Evolutionary conservation across 148 eudicot species (phyloP), one percentile per base, ranked within the genome.

Genomic region (Rhododendron vialii): DNA sequence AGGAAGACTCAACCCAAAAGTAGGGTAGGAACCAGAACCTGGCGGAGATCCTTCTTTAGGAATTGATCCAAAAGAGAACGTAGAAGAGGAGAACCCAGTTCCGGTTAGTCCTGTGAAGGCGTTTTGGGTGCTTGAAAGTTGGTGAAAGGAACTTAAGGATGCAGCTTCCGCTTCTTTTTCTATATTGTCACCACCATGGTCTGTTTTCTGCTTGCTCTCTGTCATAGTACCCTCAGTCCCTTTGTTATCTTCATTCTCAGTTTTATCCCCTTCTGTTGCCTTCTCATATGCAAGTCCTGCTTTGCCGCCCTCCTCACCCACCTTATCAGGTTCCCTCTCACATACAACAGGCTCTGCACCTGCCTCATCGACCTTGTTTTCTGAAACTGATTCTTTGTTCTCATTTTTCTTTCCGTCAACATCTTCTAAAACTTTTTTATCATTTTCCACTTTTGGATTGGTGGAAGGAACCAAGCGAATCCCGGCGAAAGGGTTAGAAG

Each of bases 71-170:
- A 97, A 97, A 59, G 96, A 93, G 82, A 94, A 97, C 28, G 93
- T n/a, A 43, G 98, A 91, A 80, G 89, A 86, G 45, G 99, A 92
- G 85, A 95, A 97, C 4, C 98, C 99, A 26, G 95, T 87, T 85
- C 99, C 98, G 24, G 89, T 75, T 82, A 95, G 82, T 35, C 99
- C 99, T 5, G 98, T 92, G 84, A 97, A 97, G 24, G 98, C 99
- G 86, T 97, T 97, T 88, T 95, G 97, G 91, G 86, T 91, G 87
- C 93, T 95, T 11, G 99, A 97, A 71, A 95, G 98, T 79, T 95
- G 98, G 59, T 90, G 93, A 85, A 97, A 95, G 4, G 98, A 94
- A 86, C 94, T 91, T 41, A 93, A 91, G 24, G 98, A 65, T 59
- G 90, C 88, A 83, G 88, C 82, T 65, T 82, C 92, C 53, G 57